A percentile compares a stretch with the other conserved stretches of the same genome.
phyloP scores from a whole-genome alignment of 1,284 basidiomycete genomes.

The Ceraceosorus guamensis region DNA sequence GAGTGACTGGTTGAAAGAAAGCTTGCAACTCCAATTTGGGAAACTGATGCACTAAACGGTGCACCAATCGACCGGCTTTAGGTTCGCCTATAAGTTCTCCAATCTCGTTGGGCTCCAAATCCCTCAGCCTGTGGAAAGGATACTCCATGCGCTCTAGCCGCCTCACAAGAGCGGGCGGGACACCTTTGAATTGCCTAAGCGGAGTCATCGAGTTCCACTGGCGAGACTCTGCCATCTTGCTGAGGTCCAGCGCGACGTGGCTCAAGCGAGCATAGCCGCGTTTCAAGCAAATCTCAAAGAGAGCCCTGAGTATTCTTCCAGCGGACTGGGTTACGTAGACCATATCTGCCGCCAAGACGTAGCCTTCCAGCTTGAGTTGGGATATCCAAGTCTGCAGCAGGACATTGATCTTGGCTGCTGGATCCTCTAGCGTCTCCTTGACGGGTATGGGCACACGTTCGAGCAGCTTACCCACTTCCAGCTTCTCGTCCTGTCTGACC shows the following conservation, averaged over 20 bases:
- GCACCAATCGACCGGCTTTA: constrained; percentile 75
- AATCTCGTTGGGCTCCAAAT: constrained; percentile 47
- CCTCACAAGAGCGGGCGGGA: constrained; percentile 75
- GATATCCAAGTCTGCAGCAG: constrained; percentile 92
- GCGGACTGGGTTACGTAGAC: constrained; percentile 63
- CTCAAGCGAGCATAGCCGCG: constrained; percentile 95
- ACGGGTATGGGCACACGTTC: constrained; percentile 95
- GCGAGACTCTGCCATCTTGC: constrained; percentile 79
- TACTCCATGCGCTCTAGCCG: constrained; percentile 95
- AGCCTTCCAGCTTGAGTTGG: constrained; percentile 87
- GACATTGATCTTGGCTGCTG: constrained; percentile 94
- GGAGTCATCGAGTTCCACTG: constrained; percentile 97
- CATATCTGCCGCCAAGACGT: constrained; percentile 97
- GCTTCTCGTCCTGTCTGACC: constrained; percentile 56
- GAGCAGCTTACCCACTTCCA: constrained; percentile 79
- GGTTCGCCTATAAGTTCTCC: constrained; percentile 91
- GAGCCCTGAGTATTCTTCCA: constrained; percentile 76
- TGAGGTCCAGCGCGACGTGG: constrained; percentile 81
- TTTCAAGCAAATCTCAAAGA: constrained; percentile 97
- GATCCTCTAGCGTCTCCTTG: constrained; percentile 93
- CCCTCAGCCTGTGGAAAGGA: constrained; percentile 40
- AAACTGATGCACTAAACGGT: constrained; percentile 92
- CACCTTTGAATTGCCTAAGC: constrained; percentile 85
- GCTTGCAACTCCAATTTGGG: constrained; percentile 75
- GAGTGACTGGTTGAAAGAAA: constrained; percentile 35